phyloP scores from a whole-genome alignment of 768 basidiomycete species.

The Pleurotus sapidus region DNA sequence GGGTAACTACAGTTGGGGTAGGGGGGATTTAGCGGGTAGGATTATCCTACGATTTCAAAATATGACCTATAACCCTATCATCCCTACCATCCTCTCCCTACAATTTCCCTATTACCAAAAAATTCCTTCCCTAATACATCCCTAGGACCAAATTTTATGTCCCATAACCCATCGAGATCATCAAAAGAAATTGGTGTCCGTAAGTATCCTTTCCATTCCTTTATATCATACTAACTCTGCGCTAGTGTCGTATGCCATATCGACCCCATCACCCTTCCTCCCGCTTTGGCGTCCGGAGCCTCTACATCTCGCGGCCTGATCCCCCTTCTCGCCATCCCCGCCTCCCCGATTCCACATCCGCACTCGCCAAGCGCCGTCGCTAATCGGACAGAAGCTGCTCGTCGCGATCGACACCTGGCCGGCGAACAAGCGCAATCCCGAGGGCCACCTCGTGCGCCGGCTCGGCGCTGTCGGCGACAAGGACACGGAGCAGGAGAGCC shows the following conservation, averaged over 20 bases:
- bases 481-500: too few species aligned
- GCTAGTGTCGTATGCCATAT: slow-evolving; percentile 90
- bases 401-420: slow-evolving; percentile 96
- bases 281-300: too few species aligned
- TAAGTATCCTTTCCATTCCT: slow-evolving; percentile 49
- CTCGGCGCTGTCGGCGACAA: slow-evolving; percentile 93
- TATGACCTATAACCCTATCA: too few species aligned
- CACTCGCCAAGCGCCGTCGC: slow-evolving; percentile 88
- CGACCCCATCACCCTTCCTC: slow-evolving; percentile 87
- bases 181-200: slow-evolving; percentile 96
- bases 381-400: slow-evolving; percentile 92
- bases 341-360: slow-evolving; percentile 89
- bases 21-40: too few species aligned
- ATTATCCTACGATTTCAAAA: too few species aligned
- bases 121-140: too few species aligned
- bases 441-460: slow-evolving; percentile 94
- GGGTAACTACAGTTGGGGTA: too few species aligned
- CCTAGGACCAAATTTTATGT: too few species aligned
- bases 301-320: slow-evolving; percentile 80
- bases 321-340: slow-evolving; percentile 92
- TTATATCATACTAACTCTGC: too few species aligned
- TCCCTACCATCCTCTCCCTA: too few species aligned
- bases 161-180: slow-evolving; percentile 86
- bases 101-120: too few species aligned
- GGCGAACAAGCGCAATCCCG: slow-evolving; percentile 82